Conservation (phyloP, 164 flowering plant genomes). For the Nymphaea thermarum region DNA sequence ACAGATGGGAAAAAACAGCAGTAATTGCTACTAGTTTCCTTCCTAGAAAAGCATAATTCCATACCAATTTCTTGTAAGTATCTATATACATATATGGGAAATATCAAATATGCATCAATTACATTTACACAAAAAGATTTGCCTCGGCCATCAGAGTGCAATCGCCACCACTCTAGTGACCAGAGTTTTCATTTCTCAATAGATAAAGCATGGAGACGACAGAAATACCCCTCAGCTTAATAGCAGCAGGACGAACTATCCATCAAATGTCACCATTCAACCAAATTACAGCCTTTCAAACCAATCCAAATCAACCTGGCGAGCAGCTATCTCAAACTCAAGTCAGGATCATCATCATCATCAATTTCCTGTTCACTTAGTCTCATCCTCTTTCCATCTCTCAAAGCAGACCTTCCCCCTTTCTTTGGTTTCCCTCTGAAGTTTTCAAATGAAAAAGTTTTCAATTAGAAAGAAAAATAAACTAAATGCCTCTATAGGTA, state of each 20-base stretch:
- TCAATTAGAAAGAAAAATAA: background rate
- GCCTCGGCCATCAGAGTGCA: background rate
- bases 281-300: background rate
- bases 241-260: background rate
- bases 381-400: slow-evolving; percentile 62
- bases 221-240: background rate
- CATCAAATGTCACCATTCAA: background rate
- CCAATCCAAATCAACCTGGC: background rate
- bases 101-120: too few species aligned
- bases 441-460: background rate
- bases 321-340: slow-evolving; percentile 20
- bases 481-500: background rate
- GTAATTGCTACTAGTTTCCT: too few species aligned
- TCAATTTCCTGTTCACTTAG: slow-evolving; percentile 57
- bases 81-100: too few species aligned
- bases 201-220: background rate
- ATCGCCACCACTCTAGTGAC: background rate
- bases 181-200: background rate
- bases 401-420: slow-evolving; percentile 47
- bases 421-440: slow-evolving; percentile 82
- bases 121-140: background rate
- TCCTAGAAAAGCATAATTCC: background rate
- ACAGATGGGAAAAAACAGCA: too few species aligned
- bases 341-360: slow-evolving; percentile 76
- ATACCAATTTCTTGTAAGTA: too few species aligned